These are phyloP conservation scores for Aphanocladium album DNA, from an alignment of 2,329 filamentous ascomycete species.

Conservation along the genomic window DNA sequence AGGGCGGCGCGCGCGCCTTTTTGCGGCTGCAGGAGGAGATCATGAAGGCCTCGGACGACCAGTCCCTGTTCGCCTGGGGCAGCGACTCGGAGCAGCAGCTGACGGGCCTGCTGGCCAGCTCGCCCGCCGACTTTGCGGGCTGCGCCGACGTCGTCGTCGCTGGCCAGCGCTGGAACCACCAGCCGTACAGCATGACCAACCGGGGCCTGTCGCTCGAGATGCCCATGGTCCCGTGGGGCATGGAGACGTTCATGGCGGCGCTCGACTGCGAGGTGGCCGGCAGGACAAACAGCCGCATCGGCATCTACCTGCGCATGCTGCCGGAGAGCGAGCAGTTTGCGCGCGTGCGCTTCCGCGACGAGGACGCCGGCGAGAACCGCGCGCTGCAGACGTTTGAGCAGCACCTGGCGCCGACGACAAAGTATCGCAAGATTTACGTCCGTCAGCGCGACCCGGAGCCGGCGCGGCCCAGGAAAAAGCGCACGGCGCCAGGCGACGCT, in stretches of 20 bases:
- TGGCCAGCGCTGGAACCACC: not conserved
- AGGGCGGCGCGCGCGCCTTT: slow-evolving; percentile 15
- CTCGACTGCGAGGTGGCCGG: slow-evolving; percentile 4
- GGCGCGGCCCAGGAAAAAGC: not conserved
- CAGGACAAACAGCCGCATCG: not conserved
- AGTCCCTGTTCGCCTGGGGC: slow-evolving; percentile 21
- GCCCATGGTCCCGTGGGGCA: slow-evolving; percentile 11
- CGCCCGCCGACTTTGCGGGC: slow-evolving; percentile 1
- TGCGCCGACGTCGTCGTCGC: not conserved
- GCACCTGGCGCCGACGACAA: not conserved
- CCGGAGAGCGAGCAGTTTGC: not conserved
- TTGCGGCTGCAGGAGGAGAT: slow-evolving; percentile 22
- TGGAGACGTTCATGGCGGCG: slow-evolving; percentile 11
- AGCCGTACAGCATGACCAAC: slow-evolving; percentile 10
- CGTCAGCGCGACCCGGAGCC: slow-evolving; percentile 4
- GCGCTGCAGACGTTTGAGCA: not conserved
- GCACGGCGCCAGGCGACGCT: not conserved
- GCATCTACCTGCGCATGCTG: slow-evolving; percentile 9
- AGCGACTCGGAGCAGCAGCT: too few relatives aligned
- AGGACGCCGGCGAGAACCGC: not conserved
- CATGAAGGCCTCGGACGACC: slow-evolving; percentile 17
- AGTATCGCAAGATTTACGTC: slow-evolving; percentile 7
- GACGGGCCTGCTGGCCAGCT: not conserved
- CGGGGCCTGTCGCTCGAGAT: slow-evolving; percentile 11
- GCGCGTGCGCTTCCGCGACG: slow-evolving; percentile 1